A percentile compares a stretch with the other conserved stretches of the same genome.
phyloP scores from a whole-genome alignment of 2,329 filamentous ascomycete genomes.

The Bertia moriformis region DNA sequence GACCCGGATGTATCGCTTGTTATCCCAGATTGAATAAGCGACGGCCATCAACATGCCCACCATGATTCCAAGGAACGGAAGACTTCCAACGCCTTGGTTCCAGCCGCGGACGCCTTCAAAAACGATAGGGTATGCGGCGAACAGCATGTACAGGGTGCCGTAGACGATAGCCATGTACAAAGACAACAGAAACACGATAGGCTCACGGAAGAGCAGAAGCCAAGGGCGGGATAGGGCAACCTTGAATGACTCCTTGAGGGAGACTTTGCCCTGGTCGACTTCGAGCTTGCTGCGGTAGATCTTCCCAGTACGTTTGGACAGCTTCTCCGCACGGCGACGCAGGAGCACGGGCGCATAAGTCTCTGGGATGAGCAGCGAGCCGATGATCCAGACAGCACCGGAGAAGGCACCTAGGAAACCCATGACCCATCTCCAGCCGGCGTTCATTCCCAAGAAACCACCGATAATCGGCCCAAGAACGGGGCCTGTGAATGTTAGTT shows the following conservation, averaged over 20 bases:
- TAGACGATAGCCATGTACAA: slow-evolving; percentile 34
- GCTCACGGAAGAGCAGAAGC: slow-evolving; percentile 29
- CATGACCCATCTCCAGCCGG: slow-evolving; percentile 27
- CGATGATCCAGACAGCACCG: slow-evolving; percentile 24
- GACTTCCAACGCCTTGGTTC: slow-evolving; percentile 25
- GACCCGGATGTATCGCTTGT: slow-evolving; percentile 21
- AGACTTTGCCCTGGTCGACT: slow-evolving; percentile 22
- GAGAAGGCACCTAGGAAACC: slow-evolving; percentile 25
- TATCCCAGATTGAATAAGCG: slow-evolving; percentile 22
- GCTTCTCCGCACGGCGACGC: slow-evolving; percentile 26
- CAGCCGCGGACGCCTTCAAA: slow-evolving; percentile 27
- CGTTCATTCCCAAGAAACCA: slow-evolving; percentile 28
- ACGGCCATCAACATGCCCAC: slow-evolving; percentile 21
- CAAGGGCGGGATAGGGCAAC: slow-evolving; percentile 32
- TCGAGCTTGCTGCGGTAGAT: slow-evolving; percentile 25
- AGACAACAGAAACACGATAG: slow-evolving; percentile 31
- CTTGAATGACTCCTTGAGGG: slow-evolving; percentile 21
- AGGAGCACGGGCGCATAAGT: slow-evolving; percentile 35
- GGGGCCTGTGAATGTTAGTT: slow-evolving; percentile 9
- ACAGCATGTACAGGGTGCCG: slow-evolving; percentile 34
- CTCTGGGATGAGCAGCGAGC: slow-evolving; percentile 22
- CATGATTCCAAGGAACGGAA: slow-evolving; percentile 31
- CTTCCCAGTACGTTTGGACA: slow-evolving; percentile 32
- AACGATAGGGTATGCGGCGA: slow-evolving; percentile 33
- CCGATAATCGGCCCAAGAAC: slow-evolving; percentile 35